Conservation (phyloP, 495 filamentous ascomycete species). For the Xylaria palmicola region DNA sequence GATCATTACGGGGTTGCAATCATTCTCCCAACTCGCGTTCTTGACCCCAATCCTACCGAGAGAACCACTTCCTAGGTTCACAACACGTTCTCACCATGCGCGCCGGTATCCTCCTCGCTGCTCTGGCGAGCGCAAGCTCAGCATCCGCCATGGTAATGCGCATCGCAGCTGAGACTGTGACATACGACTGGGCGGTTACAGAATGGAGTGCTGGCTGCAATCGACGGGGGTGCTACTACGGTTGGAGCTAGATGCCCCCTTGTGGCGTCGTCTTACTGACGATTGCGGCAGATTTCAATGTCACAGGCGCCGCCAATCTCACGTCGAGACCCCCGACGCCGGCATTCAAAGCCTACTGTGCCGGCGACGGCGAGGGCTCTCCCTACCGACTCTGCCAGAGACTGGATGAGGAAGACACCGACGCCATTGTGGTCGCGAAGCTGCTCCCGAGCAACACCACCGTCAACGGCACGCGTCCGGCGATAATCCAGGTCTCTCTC, state of each 20-base stretch:
- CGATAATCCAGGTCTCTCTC: constrained; percentile 30
- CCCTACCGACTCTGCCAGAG: constrained; percentile 21
- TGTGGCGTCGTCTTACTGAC: background rate
- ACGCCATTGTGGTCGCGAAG: constrained; percentile 24
- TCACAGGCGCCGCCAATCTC: constrained; percentile 21
- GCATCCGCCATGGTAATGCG: constrained; percentile 23
- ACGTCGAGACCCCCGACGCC: constrained; percentile 21
- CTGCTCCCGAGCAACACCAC: constrained; percentile 22
- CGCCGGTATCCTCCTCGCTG: constrained; percentile 22
- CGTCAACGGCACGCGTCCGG: constrained; percentile 19
- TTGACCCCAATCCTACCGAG: background rate
- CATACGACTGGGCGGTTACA: constrained; percentile 28
- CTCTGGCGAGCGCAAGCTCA: constrained; percentile 18
- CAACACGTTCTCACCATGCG: constrained; percentile 22
- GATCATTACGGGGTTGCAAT: background rate
- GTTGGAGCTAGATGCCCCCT: constrained; percentile 14
- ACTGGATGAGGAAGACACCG: constrained; percentile 17
- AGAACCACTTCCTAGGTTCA: background rate
- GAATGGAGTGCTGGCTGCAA: constrained; percentile 30
- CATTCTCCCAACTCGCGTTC: background rate
- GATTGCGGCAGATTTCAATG: constrained; percentile 24
- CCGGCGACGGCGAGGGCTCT: constrained; percentile 26
- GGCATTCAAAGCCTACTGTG: constrained; percentile 29
- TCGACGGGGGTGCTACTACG: constrained; percentile 18
- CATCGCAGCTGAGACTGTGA: constrained; percentile 16